Evolutionary conservation across 140 eudicot species (phyloP).

Genomic region (Anethum foeniculum): DNA sequence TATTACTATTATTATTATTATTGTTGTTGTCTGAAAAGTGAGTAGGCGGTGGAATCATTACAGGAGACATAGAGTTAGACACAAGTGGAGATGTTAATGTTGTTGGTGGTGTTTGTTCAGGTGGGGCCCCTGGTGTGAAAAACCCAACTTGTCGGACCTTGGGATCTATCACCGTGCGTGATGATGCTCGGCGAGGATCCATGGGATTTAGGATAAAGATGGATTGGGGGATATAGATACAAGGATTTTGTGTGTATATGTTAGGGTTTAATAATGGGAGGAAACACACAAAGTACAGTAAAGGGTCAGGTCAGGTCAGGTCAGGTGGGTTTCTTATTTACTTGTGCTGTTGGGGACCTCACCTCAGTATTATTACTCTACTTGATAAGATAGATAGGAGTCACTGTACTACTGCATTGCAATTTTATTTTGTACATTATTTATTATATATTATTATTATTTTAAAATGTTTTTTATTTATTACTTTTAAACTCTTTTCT

Average conservation of each 20-base stretch:
- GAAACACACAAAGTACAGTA: no score
- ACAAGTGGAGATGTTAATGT: not conserved
- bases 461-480: no score
- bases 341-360: not conserved
- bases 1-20: not conserved
- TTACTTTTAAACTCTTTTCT: no score
- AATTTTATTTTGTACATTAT: no score
- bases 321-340: not conserved
- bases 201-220: conserved; percentile 17
- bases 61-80: conserved; percentile 18
- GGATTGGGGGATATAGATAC: not conserved
- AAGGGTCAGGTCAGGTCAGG: not conserved
- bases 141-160: conserved; percentile 91
- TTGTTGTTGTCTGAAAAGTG: not conserved
- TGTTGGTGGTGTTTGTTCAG: conserved; percentile 18
- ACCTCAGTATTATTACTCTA: not conserved
- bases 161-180: conserved; percentile 78
- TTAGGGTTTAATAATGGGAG: not conserved
- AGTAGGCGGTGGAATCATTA: conserved; percentile 1
- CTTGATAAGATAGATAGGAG: not conserved
- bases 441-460: no score
- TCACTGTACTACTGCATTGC: not conserved
- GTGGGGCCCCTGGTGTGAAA: conserved; percentile 56
- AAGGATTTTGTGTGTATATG: not conserved
- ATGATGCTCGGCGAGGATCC: conserved; percentile 68